phyloP scores from a whole-genome alignment of 179 eudicot species.

The Silene vulgaris region DNA sequence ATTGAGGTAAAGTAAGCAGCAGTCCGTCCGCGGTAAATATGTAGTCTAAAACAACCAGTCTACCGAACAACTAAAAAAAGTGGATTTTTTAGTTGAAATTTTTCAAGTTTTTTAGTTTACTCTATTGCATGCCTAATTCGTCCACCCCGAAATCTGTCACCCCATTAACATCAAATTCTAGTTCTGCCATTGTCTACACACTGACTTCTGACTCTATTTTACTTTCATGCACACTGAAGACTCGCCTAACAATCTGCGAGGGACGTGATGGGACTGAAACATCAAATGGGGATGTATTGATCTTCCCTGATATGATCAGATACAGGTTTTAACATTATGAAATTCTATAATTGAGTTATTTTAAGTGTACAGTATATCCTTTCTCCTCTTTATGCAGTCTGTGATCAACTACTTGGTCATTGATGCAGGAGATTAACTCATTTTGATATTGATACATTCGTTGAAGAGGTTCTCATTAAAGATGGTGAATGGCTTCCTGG shows the following conservation, averaged over 20 bases:
- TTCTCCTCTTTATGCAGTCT: background rate
- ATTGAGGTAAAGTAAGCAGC: too few relatives aligned
- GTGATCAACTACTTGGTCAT: conserved; percentile 10
- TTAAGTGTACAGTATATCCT: background rate
- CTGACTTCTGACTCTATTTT: background rate
- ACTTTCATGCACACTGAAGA: conserved; percentile 40
- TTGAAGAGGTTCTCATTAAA: conserved; percentile 88
- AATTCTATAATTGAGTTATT: background rate
- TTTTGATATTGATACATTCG: conserved; percentile 94
- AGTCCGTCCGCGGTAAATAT: too few relatives aligned
- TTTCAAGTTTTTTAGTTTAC: too few relatives aligned
- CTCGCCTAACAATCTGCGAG: conserved; percentile 89
- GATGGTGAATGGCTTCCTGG: conserved; percentile 93
- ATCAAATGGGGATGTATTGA: conserved; percentile 91
- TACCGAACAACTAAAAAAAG: too few relatives aligned
- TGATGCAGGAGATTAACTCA: conserved; percentile 89
- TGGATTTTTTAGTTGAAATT: too few relatives aligned
- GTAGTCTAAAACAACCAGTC: too few relatives aligned
- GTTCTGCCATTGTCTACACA: background rate
- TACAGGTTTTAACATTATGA: conserved; percentile 54
- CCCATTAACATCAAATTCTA: too few relatives aligned
- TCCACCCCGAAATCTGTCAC: too few relatives aligned
- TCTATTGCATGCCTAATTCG: too few relatives aligned
- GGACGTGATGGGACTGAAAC: conserved; percentile 98
- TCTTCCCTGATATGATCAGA: conserved; percentile 97